Conservation (phyloP, 768 basidiomycete genomes). For the Collybia nuda region DNA sequence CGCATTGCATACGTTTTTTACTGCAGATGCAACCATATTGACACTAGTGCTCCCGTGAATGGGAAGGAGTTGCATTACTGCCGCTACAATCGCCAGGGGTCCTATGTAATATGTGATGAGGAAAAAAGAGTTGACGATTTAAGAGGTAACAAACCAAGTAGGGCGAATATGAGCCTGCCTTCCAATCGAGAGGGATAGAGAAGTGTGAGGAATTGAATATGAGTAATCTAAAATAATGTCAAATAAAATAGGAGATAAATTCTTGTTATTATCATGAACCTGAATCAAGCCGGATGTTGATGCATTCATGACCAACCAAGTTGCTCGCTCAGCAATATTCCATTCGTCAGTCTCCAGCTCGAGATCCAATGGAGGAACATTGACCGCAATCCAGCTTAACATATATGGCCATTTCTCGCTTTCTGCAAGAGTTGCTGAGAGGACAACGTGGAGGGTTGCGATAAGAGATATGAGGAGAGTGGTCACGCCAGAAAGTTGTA, state of each 20-base stretch:
- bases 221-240: conserved; percentile 69
- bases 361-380: conserved; percentile 59
- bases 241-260: not conserved
- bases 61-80: conserved; percentile 81
- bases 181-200: conserved; percentile 92
- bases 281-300: conserved; percentile 83
- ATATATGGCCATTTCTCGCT: conserved; percentile 92
- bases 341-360: conserved; percentile 42
- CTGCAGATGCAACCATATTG: conserved; percentile 61
- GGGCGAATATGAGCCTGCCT: conserved; percentile 77
- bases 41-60: conserved; percentile 46
- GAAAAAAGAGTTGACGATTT: not conserved
- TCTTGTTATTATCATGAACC: conserved; percentile 46
- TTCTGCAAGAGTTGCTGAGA: conserved; percentile 55
- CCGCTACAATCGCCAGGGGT: conserved; percentile 83
- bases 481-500: conserved; percentile 83
- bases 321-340: conserved; percentile 61
- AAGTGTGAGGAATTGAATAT: conserved; percentile 96
- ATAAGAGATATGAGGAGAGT: conserved; percentile 77
- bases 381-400: conserved; percentile 87
- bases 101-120: conserved; percentile 34
- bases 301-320: conserved; percentile 89
- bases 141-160: conserved; percentile 61
- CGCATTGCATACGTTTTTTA: conserved; percentile 94
- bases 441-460: conserved; percentile 75